Evolutionary conservation across 2,329 filamentous ascomycete species (phyloP).

Genomic region (Bipolaris cookei): DNA sequence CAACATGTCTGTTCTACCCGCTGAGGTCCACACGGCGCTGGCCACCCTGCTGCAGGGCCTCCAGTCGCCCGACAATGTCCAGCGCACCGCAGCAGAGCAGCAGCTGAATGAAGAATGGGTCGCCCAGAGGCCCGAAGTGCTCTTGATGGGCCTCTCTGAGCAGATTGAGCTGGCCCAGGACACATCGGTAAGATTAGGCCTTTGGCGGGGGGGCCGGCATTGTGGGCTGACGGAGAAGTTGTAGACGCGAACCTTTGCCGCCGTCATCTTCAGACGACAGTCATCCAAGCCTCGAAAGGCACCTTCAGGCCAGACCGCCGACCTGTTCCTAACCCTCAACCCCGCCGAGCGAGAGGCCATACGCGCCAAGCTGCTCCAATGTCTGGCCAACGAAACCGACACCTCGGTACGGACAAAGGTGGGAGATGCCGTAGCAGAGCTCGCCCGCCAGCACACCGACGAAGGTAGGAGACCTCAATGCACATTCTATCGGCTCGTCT

Average conservation of each 20-base stretch:
- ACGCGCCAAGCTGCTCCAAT: conserved; percentile 81
- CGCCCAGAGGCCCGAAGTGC: conserved; percentile 76
- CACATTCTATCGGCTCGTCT: not conserved
- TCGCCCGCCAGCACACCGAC: conserved; percentile 93
- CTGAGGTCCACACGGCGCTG: conserved; percentile 84
- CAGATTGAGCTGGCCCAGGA: conserved; percentile 83
- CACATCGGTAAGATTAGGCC: conserved; percentile 62
- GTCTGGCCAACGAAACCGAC: conserved; percentile 74
- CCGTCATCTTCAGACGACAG: conserved; percentile 93
- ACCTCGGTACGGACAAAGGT: conserved; percentile 88
- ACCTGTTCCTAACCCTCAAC: conserved; percentile 83
- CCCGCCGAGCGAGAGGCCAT: conserved; percentile 78
- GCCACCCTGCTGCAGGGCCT: conserved; percentile 85
- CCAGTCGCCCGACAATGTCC: conserved; percentile 85
- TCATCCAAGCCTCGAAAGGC: conserved; percentile 84
- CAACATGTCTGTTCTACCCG: conserved; percentile 82
- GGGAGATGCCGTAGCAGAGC: conserved; percentile 94
- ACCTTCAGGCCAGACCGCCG: conserved; percentile 70
- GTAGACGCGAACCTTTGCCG: conserved; percentile 86
- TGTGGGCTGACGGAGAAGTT: conserved; percentile 8
- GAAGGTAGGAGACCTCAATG: conserved; percentile 67
- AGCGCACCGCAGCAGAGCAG: conserved; percentile 86
- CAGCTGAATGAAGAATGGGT: conserved; percentile 93
- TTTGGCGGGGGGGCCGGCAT: not conserved
- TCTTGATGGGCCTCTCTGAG: conserved; percentile 93